These are phyloP conservation scores for Candida labiduridarum DNA, from an alignment of 1,139 yeast species.

Conservation along the genomic window DNA sequence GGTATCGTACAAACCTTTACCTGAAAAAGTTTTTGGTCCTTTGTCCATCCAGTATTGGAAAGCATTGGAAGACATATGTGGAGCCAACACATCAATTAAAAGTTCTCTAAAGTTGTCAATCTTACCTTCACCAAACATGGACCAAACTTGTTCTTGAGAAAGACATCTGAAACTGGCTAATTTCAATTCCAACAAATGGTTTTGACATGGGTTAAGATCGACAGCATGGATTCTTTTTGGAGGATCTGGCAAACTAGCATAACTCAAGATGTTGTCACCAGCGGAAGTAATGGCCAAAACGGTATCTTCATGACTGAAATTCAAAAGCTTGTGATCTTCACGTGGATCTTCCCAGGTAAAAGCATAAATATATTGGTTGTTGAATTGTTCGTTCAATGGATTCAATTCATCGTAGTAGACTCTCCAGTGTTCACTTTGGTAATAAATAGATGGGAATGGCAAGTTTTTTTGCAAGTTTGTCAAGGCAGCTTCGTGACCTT, in stretches of 20 bases:
- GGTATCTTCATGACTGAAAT: slow-evolving; percentile 63
- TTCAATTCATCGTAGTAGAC: slow-evolving; percentile 76
- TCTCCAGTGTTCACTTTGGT: slow-evolving; percentile 76
- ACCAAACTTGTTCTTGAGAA: slow-evolving; percentile 66
- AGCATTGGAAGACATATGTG: slow-evolving; percentile 76
- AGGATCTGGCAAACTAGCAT: slow-evolving; percentile 69
- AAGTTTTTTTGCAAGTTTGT: slow-evolving; percentile 61
- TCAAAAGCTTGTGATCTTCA: slow-evolving; percentile 70
- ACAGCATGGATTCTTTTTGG: slow-evolving; percentile 83
- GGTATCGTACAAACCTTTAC: slow-evolving; percentile 68
- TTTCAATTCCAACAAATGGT: slow-evolving; percentile 76
- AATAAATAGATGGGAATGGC: slow-evolving; percentile 79
- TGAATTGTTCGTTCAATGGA: slow-evolving; percentile 70
- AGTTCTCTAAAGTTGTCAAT: slow-evolving; percentile 49
- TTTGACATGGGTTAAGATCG: slow-evolving; percentile 82
- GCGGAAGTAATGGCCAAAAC: slow-evolving; percentile 85
- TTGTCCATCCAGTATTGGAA: slow-evolving; percentile 77
- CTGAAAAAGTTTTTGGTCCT: slow-evolving; percentile 62
- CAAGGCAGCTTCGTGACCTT: slow-evolving; percentile 79
- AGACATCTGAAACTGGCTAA: slow-evolving; percentile 67
- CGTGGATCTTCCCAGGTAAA: slow-evolving; percentile 92
- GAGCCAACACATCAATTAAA: slow-evolving; percentile 58
- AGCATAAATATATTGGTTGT: slow-evolving; percentile 78
- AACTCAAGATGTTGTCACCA: slow-evolving; percentile 77
- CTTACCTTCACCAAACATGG: slow-evolving; percentile 74